phyloP scores from a whole-genome alignment of 345 rosid genomes.

The Erucastrum elatum region DNA sequence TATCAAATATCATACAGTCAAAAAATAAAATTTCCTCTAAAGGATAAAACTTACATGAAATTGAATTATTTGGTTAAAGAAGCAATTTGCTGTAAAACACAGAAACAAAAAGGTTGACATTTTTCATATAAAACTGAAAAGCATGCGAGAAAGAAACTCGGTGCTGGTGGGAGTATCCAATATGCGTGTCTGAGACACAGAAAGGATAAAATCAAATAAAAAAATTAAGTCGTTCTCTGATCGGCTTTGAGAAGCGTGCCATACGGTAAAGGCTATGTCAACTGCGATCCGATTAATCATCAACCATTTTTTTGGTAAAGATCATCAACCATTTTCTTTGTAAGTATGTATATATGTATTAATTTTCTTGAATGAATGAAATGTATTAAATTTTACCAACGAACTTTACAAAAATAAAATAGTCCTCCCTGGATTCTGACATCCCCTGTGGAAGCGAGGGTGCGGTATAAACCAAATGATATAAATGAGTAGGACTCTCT shows the following conservation, averaged over 20 bases:
- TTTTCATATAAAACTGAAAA: neutral
- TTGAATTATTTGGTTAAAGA: neutral
- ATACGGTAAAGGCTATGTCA: neutral
- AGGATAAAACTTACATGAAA: neutral
- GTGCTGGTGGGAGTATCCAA: neutral
- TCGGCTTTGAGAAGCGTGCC: neutral
- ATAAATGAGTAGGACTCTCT: neutral
- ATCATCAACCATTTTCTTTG: neutral
- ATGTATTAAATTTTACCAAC: neutral
- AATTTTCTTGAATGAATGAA: no score
- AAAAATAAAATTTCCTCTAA: neutral
- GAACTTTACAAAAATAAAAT: neutral
- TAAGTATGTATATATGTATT: neutral
- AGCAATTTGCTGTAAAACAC: neutral
- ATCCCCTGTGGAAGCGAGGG: slow-evolving; percentile 56
- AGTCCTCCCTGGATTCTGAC: slow-evolving; percentile 45
- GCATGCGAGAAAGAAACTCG: neutral
- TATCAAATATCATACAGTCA: neutral
- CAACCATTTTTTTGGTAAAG: neutral
- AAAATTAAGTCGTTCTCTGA: neutral
- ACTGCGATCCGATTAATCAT: neutral
- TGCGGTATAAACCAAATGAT: slow-evolving; percentile 2
- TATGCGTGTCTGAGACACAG: neutral
- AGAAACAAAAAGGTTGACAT: neutral
- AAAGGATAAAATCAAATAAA: neutral